Base-by-base conservation (phyloP, 805 yeast species). In the Candida sithepensis region DNA sequence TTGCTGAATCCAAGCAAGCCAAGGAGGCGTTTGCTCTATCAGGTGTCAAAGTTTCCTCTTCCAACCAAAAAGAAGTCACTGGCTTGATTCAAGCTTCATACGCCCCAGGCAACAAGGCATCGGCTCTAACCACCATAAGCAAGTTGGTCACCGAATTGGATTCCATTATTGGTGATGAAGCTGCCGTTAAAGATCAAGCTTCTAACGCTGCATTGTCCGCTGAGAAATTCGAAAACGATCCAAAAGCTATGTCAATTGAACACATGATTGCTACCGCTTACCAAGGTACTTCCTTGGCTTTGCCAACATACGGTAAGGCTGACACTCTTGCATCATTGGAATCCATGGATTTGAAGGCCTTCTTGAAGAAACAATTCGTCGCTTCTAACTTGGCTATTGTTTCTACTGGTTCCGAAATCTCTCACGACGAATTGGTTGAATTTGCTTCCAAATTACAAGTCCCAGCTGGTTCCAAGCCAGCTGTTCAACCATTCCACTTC, bases 211-310 rank as follows among this genome's bases (percentile, higher is more conserved):
- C 74, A 47, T 66, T 69, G 19, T 66, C 72, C 52, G 76, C 84
- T 48, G 78, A 72, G 39, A 66, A 67, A 32, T 73, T 84, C 51
- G 95, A 87, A 72, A 64, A 70, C 45, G 66, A 58, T 50, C 79
- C 84, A 58, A 74, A 77, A 51, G 65, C 74, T 47, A 77, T 74
- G 70, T 85, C 83, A 44, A 60, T 82, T 57, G 88, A 84, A 71
- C 95, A 87, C 70, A 77, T 87, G 73, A 80, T 82, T 63, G 79
- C 91, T 51, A 79, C 91, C 52, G 96, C 95, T 47, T 87, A 82
- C 85, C 96, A 87, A 73, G 88, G 89, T 63, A 82, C 88, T 61
- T 82, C 94, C 26, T 74, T 87, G 56, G 85, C 85, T 46, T 73
- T 87, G 65, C 94, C 96, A 68, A 74, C 78, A 38, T 74, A 77